A percentile compares a stretch with the other conserved stretches of the same genome.
Conservation (phyloP, 208 protist species). For the Acanthamoeba triangularis region DNA sequence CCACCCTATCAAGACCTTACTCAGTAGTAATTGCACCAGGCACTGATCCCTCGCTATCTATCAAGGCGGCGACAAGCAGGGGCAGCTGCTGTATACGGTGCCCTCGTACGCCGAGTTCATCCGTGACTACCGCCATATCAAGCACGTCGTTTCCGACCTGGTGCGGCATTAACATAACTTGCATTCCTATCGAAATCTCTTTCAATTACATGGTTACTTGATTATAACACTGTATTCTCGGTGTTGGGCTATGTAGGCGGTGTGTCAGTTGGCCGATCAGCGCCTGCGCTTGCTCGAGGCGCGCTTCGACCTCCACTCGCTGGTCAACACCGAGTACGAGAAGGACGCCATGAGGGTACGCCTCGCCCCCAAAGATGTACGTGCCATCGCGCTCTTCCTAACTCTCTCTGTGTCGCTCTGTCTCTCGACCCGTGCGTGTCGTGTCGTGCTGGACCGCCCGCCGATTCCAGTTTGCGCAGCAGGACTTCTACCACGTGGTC, state of each 20-base stretch:
- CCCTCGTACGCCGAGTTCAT: constrained; percentile 49
- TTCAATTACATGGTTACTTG: no score
- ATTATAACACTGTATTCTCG: background rate
- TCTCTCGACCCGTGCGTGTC: background rate
- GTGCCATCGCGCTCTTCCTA: constrained; percentile 15
- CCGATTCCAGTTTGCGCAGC: constrained; percentile 80
- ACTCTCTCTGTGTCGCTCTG: no score
- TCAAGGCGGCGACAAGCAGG: background rate
- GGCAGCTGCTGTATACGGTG: background rate
- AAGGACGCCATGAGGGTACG: constrained; percentile 72
- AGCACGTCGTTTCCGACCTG: constrained; percentile 41
- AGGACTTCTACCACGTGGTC: constrained; percentile 97
- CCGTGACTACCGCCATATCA: constrained; percentile 48
- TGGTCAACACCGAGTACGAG: constrained; percentile 95
- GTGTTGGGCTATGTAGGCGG: background rate
- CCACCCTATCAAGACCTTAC: no score
- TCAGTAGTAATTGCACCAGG: background rate
- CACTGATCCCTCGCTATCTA: background rate
- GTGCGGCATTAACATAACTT: background rate
- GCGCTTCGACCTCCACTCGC: constrained; percentile 94
- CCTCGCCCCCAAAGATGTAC: background rate
- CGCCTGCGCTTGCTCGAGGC: constrained; percentile 57
- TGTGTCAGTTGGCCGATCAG: constrained; percentile 15
- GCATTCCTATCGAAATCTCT: no score
- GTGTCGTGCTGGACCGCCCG: background rate